Percentiles rank a stretch among this genome's conserved stretches.
Evolutionary conservation across 2,329 filamentous ascomycete species (phyloP).

Genomic region (Ambrosiella xylebori): DNA sequence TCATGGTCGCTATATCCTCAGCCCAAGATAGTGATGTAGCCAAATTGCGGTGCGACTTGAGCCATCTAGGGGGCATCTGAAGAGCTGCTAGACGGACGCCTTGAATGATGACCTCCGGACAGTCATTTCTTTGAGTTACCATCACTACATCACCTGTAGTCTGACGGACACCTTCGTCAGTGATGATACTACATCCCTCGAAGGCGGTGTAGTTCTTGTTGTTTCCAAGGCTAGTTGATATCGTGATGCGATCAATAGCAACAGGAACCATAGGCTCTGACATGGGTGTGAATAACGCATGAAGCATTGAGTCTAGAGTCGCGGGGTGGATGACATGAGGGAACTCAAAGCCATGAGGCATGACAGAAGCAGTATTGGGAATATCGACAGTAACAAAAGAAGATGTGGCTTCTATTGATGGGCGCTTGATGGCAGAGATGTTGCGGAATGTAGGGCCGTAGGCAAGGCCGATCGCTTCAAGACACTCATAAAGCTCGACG

Average conservation of each 20-base stretch:
- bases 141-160: constrained; percentile 29
- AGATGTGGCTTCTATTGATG: constrained; percentile 19
- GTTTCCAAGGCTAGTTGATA: constrained; percentile 24
- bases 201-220: constrained; percentile 21
- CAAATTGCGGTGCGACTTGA: constrained; percentile 32
- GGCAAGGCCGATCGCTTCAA: constrained; percentile 33
- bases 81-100: constrained; percentile 24
- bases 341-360: constrained; percentile 37
- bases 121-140: constrained; percentile 15
- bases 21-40: constrained; percentile 33
- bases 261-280: constrained; percentile 32
- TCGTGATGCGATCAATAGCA: constrained; percentile 27
- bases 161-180: constrained; percentile 21
- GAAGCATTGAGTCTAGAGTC: constrained; percentile 39
- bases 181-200: constrained; percentile 25
- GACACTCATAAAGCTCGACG: constrained; percentile 27
- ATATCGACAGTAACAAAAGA: constrained; percentile 22
- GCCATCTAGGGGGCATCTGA: constrained; percentile 20
- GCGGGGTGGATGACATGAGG: constrained; percentile 39
- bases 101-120: constrained; percentile 26
- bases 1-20: constrained; percentile 20
- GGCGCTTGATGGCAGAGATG: constrained; percentile 22
- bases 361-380: constrained; percentile 32
- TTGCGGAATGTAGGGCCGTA: constrained; percentile 35
- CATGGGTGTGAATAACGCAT: constrained; percentile 30